Base-by-base conservation (phyloP, 768 basidiomycete genomes). In the Panaeolus papilionaceus region DNA sequence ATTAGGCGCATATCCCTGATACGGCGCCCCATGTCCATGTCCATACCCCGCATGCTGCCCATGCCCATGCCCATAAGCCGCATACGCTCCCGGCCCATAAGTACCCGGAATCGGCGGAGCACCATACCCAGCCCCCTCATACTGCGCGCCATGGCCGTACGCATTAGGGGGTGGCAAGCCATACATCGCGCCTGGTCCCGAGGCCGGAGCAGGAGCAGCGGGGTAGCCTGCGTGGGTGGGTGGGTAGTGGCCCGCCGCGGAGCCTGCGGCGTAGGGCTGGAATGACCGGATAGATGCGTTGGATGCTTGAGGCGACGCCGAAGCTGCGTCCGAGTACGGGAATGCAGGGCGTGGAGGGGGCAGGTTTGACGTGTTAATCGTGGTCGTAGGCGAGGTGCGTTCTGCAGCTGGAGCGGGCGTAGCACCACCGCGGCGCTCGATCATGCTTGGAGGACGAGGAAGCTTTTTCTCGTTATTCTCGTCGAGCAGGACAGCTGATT, bases 401-500 rank as follows among this genome's bases (percentile, higher is more conserved):
- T 14, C 51, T 1, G 45, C 44, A 44, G 65, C 47, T 26, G 71
- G 61, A n/a, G 75, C 67, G 9, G 70, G 12, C 1, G 54, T 28
- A 12, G 73, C 66, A 3, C 69, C 66, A 20, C 73, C 68, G 61
- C 73, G 75, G 2, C 75, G 75, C 63, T 76, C 75, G 39, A 78
- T 78, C 77, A 77, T 79, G 20, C 72, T 73, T 1, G 78, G 79
- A 1, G 78, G 78, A 20, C 75, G 75, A 10, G 77, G 75, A 26
- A 71, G 68, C 33, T 69, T 62, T n/a, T 71, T 69, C 64, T 73
- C 58, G 38, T 69, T 73, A 63, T 72, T 72, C 65, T 80, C 76
- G 16, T 75, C 65, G 14, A 78, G 71, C 23, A 90, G 73, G 9
- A 84, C 71, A 12, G 80, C 82, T 20, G 88, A 88, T 68, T 85